These are phyloP conservation scores for Calocera cornea DNA, from an alignment of 768 basidiomycete genomes.

Conservation along the genomic window DNA sequence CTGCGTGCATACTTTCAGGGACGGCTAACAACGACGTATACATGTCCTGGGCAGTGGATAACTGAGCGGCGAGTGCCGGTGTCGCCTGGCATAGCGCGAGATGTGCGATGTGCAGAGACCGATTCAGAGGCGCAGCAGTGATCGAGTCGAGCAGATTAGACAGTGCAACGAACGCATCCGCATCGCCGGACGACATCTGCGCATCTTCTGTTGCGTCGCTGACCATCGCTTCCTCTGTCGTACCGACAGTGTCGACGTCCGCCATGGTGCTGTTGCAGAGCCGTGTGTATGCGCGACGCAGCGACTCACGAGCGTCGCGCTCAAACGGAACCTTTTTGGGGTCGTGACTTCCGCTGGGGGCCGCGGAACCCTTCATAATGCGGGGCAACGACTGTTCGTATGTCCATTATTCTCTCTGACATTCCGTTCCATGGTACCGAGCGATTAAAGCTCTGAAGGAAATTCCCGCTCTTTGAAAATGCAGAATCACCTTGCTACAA, in stretches of 20 bases:
- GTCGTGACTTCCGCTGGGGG: too few species aligned
- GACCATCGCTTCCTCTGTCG: neutral
- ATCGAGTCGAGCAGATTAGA: neutral
- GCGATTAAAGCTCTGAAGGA: too few species aligned
- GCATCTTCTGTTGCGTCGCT: neutral
- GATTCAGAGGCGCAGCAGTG: neutral
- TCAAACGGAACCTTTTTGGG: neutral
- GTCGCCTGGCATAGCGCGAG: neutral
- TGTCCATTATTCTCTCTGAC: too few species aligned
- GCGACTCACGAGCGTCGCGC: neutral
- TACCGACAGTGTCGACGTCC: neutral
- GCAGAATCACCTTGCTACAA: too few species aligned
- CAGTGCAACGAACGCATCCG: neutral
- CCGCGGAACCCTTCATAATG: too few species aligned
- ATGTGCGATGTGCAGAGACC: neutral
- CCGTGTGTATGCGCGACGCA: neutral
- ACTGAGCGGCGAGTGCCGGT: neutral
- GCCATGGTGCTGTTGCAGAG: neutral
- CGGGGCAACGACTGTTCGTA: too few species aligned
- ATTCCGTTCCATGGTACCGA: too few species aligned
- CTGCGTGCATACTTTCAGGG: neutral
- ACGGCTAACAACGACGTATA: neutral
- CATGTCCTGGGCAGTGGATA: neutral
- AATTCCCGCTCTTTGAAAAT: too few species aligned
- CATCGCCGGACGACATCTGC: neutral